Conservation (phyloP, 2,329 filamentous ascomycete genomes). For the Orbilia ellipsospora region DNA sequence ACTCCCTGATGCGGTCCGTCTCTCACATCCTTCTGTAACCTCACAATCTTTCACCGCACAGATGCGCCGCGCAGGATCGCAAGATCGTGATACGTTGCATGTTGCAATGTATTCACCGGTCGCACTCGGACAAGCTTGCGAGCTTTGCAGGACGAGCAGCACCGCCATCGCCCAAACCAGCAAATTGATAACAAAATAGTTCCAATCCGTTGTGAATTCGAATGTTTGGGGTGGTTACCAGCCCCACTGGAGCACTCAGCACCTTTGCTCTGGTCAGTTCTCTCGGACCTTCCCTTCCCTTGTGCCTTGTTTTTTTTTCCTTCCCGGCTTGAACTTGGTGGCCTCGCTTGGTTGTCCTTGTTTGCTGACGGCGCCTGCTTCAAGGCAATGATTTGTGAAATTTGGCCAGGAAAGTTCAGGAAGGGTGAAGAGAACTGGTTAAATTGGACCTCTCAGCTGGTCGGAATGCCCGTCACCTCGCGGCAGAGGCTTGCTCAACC, state of each 20-base stretch:
- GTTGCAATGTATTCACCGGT: conserved; percentile 1
- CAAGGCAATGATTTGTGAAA: conserved; percentile 20
- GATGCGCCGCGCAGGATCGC: not conserved
- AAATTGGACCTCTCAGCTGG: conserved; percentile 14
- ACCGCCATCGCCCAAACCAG: conserved; percentile 25
- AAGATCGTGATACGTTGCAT: too few species aligned
- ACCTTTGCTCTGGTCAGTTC: conserved; percentile 23
- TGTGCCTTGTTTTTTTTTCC: too few species aligned
- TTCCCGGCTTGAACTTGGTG: conserved; percentile 9
- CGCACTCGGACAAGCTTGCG: conserved; percentile 26
- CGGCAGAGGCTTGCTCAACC: conserved; percentile 4
- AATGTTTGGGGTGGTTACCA: not conserved
- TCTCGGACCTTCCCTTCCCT: too few species aligned
- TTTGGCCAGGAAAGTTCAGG: not conserved
- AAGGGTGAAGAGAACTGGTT: not conserved
- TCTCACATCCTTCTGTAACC: not conserved
- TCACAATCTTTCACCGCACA: not conserved
- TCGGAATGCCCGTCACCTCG: conserved; percentile 35
- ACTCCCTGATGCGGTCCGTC: not conserved
- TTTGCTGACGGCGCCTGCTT: conserved; percentile 11
- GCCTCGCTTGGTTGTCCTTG: not conserved
- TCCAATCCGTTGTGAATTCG: too few species aligned
- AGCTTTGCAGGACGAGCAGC: not conserved
- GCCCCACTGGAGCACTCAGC: not conserved
- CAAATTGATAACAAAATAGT: conserved; percentile 29